Evolutionary conservation across 768 basidiomycete species (phyloP).

Genomic region (Ramaria sp.): DNA sequence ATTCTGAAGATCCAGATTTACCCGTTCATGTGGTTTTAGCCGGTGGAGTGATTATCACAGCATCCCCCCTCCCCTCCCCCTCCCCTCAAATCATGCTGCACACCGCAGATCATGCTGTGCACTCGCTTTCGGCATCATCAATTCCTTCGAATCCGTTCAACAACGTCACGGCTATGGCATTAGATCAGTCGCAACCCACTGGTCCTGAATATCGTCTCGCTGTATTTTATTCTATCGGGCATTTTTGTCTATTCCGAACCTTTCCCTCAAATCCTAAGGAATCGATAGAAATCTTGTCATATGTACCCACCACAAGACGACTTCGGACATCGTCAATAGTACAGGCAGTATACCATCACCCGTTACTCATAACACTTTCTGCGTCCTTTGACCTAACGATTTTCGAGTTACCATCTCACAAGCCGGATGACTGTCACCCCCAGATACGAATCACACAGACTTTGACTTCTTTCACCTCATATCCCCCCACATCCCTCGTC

Average conservation of each 20-base stretch:
- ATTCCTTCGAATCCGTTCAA: slow-evolving; percentile 19
- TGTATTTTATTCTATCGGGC: slow-evolving; percentile 57
- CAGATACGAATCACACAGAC: slow-evolving; percentile 36
- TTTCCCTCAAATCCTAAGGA: slow-evolving; percentile 32
- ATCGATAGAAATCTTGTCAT: slow-evolving; percentile 32
- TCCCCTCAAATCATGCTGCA: slow-evolving; percentile 29
- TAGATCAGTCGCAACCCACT: slow-evolving; percentile 63
- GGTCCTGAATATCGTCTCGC: slow-evolving; percentile 33
- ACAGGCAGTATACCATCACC: slow-evolving; percentile 69
- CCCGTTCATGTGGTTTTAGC: slow-evolving; percentile 41
- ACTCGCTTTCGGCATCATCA: slow-evolving; percentile 36
- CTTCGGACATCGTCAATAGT: slow-evolving; percentile 36
- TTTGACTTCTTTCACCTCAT: slow-evolving; percentile 65
- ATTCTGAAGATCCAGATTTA: background rate
- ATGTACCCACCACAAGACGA: slow-evolving; percentile 32
- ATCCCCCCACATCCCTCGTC: slow-evolving; percentile 73
- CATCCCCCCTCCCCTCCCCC: slow-evolving; percentile 29
- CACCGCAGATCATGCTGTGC: slow-evolving; percentile 22
- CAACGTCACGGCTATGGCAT: slow-evolving; percentile 51
- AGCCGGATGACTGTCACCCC: slow-evolving; percentile 33
- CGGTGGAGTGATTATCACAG: slow-evolving; percentile 47
- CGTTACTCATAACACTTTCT: slow-evolving; percentile 63
- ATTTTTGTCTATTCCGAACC: slow-evolving; percentile 50
- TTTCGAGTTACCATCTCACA: slow-evolving; percentile 45
- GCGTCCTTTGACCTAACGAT: slow-evolving; percentile 54